Evolutionary conservation across 768 basidiomycete genomes (phyloP).

Genomic region (Naganishia onofrii): DNA sequence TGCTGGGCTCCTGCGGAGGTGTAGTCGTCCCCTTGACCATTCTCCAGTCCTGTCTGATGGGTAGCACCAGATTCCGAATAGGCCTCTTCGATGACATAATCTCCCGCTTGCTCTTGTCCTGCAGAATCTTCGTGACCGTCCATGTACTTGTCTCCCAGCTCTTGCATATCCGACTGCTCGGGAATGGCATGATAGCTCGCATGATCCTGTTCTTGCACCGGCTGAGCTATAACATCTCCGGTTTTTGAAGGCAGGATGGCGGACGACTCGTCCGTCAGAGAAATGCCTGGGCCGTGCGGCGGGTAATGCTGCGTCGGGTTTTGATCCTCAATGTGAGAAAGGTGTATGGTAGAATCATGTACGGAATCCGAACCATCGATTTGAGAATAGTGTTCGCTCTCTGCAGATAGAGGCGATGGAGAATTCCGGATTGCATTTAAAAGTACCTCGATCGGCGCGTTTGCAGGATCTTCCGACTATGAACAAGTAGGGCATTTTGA

Average conservation of each 20-base stretch:
- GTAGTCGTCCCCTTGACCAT: not conserved
- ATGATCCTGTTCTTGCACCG: slow-evolving; percentile 2
- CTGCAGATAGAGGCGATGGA: slow-evolving; percentile 10
- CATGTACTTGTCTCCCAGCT: slow-evolving; percentile 2
- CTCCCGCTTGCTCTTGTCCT: slow-evolving; percentile 2
- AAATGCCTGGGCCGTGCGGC: not conserved
- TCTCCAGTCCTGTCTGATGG: not conserved
- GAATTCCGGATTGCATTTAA: slow-evolving; percentile 21
- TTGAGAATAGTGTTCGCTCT: slow-evolving; percentile 12
- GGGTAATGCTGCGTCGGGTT: not conserved
- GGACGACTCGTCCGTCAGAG: not conserved
- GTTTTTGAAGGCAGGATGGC: not conserved
- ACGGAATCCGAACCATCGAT: not conserved
- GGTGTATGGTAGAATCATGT: not conserved
- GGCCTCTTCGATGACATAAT: slow-evolving; percentile 16
- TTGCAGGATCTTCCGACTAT: slow-evolving; percentile 11
- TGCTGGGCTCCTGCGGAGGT: not conserved
- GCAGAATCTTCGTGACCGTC: not conserved
- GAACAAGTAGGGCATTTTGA: not conserved
- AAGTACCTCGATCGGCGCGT: slow-evolving; percentile 12
- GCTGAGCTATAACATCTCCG: not conserved
- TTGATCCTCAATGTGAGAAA: not conserved
- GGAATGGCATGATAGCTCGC: slow-evolving; percentile 15
- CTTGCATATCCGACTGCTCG: slow-evolving; percentile 20
- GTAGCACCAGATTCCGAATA: not conserved